Evolutionary conservation across 176 grass and related monocot genomes (phyloP), one percentile per base, ranked within the genome.

Genomic region (Thinopyrum elongatum): DNA sequence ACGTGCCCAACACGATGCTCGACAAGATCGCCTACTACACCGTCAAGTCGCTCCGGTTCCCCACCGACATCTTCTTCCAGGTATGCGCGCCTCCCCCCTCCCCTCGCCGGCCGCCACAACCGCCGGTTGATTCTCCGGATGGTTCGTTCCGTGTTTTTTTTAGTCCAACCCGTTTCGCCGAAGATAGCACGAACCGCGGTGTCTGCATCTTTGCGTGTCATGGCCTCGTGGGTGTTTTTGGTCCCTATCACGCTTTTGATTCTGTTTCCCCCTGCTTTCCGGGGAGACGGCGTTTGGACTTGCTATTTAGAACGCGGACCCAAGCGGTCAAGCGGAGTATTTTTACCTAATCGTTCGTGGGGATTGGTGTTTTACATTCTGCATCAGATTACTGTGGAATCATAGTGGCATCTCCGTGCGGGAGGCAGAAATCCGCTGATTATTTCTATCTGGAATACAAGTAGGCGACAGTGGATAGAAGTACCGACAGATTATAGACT

Each of bases 61-160:
- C 93, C 27, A 88, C 89, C 21, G 94, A 95, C 66, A 74, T 93
- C 69, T 95, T 95, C 91, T 93, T 95, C 66, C 86, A 95, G 88
- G 94, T 93, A 69, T 10, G 66, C 67, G 61, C 60, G 8, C 31
- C 7, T 21, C 19, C 51, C 2, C 51, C 17, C 19, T 58, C 6
- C 12, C 55, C 13, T 70, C 67, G 0, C 71, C 14, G 6, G 27
- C 29, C 12, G n/a, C 17, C 14, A 0, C 41, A 9, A n/a, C 70
- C 29, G 51, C 51, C 41, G 36, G 19, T 80, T 65, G 47, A 64
- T 66, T 59, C 6, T 65, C 25, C 7, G 9, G 88, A 59, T 79
- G 26, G 72, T 60, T 55, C 3, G 74, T 34, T 65, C 15, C 12
- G 33, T 53, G 65, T 74, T 51, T 42, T 42, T 67, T 81, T 76